Evolutionary conservation across 164 flowering plant genomes (phyloP), one percentile per base, ranked within the genome.

Genomic region (Kingdonia uniflora): DNA sequence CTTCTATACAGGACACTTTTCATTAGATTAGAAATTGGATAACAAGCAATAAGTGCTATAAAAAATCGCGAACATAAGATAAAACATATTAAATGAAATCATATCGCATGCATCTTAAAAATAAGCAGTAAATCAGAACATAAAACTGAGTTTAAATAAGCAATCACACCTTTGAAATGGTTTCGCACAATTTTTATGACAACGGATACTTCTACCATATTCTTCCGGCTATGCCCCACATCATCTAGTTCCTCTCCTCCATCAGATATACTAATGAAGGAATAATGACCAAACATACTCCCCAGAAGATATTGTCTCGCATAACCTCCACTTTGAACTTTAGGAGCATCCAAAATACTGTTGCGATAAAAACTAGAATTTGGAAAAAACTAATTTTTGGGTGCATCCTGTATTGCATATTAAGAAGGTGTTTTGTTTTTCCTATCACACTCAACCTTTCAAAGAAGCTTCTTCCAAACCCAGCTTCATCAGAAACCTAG

Each of bases 321-420:
- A 19, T 74, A 60, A 41, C 42, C 50, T 52, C 33, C 16, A 16
- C 24, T 17, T 11, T 15, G 60, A n/a, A 76, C 78, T 35, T 51
- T 69, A 14, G 63, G 61, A 26, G 59, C 80, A 67, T 79, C 70
- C 3, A 47, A 41, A 37, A 79, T 70, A 50, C 48, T 42, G 11
- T 55, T 42, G 6, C 14, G 15, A 43, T 77, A 82, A 45, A 79
- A 76, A 15, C 62, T 60, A 2, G 23, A 26, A 58, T 76, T 79
- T 24, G 87, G 82, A 48, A 78, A 81, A 6, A 35, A 55, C 84
- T 81, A 19, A 81, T 79, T 14, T 70, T 60, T 21, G 80, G 84
- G 62, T 76, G 81, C 87, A 81, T 78, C 38, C 87, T 29, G 20
- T 76, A 69, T 29, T 80, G 86, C 16, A 74, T 51, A 48, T 73